phyloP scores from a whole-genome alignment of 2,329 filamentous ascomycete species.

The Coleophoma cylindrospora region DNA sequence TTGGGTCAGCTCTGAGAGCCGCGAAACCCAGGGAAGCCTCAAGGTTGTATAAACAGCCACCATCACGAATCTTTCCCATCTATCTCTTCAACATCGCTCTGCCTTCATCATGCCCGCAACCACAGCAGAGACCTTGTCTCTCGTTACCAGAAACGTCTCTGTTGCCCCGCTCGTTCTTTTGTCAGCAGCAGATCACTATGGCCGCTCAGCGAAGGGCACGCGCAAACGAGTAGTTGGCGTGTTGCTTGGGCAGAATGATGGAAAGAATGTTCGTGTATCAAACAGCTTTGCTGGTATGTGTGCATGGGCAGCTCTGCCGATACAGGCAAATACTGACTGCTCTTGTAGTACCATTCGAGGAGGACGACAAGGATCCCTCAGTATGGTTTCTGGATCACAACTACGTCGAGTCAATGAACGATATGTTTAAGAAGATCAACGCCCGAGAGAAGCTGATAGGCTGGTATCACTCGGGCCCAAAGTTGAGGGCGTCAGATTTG shows the following conservation, averaged over 20 bases:
- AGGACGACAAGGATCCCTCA: conserved; percentile 96
- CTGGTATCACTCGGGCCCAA: conserved; percentile 98
- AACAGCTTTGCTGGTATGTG: conserved; percentile 93
- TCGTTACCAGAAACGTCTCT: conserved; percentile 91
- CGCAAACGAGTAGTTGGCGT: conserved; percentile 88
- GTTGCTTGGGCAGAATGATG: conserved; percentile 90
- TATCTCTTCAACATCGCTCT: conserved; percentile 8
- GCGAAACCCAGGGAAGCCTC: conserved; percentile 16
- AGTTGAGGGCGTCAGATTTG: conserved; percentile 91
- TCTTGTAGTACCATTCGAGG: conserved; percentile 86
- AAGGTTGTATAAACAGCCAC: conserved; percentile 11
- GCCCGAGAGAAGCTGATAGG: conserved; percentile 97
- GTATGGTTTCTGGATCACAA: conserved; percentile 99
- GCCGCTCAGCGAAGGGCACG: conserved; percentile 84
- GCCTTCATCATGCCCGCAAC: conserved; percentile 78
- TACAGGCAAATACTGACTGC: background rate
- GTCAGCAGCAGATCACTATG: conserved; percentile 97
- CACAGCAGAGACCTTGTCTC: conserved; percentile 90
- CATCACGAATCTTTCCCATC: conserved; percentile 6
- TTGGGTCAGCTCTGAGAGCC: conserved; percentile 13
- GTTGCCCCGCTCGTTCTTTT: conserved; percentile 97
- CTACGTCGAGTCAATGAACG: conserved; percentile 98
- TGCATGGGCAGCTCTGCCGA: background rate
- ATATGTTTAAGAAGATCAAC: conserved; percentile 99
- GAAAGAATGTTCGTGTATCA: conserved; percentile 92